Base-by-base conservation (phyloP, 2,329 filamentous ascomycete genomes). In the Rhinocladiella mackenziei region DNA sequence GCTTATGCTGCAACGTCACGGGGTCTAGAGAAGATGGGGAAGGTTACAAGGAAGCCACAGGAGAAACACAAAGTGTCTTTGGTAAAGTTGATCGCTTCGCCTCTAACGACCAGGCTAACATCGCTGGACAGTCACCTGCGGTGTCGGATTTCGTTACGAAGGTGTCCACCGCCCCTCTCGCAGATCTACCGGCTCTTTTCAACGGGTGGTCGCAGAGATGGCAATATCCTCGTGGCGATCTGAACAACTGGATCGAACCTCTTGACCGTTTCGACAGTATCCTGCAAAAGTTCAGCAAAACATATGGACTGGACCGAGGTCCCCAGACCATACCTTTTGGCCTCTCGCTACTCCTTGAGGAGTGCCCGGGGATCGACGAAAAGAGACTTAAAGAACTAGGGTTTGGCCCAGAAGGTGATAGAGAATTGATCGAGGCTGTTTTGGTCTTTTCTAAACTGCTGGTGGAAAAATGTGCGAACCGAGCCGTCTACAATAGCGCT, bases 201-300 rank as follows among this genome's bases (percentile, higher is more conserved):
- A 75, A 76, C 58, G 78, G 77, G 43, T 97, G 97, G 63, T 89
- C 91, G 46, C 82, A 83, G 54, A 76, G 83, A 76, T 98, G 92
- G 92, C 89, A 89, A 2, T 94, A 97, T 61, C 91, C 91, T 28
- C 81, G 91, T 64, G 94, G 92, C 49, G 92, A 98, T 64, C 73
- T 97, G 20, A 97, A 97, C 64, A 91, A 98, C 73, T 98, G 94
- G 94, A 96, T 98, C 56, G 83, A 86, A 19, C 77, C 95, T 17
- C 71, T 98, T 48, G 94, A 98, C 65, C 83, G 89, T 45, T 97
- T 98, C 66, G 92, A 98, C 66, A 80, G 78, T 60, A 81, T 97
- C 53, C 72, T 98, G 29, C 87, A 94, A 58, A 73, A 80, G 28
- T 89, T 94, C 63, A 88, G 83, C 65, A 75, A 78, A 44, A 82